Conservation (phyloP, 2,329 filamentous ascomycete genomes). For the Thelonectria olida region DNA sequence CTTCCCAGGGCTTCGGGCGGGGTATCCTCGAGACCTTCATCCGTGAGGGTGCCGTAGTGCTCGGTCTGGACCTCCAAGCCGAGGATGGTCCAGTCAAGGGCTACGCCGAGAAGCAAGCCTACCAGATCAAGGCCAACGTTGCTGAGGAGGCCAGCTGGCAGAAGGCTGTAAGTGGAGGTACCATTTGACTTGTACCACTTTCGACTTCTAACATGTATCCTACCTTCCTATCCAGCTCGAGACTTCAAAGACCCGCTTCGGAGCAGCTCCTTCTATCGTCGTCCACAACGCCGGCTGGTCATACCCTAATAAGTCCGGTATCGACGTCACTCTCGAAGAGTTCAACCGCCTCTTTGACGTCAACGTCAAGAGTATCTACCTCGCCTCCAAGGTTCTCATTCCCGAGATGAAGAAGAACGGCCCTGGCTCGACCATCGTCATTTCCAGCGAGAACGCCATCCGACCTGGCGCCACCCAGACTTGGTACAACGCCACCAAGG, state of each 20-base stretch:
- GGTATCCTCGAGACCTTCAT: constrained; percentile 24
- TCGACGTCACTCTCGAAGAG: constrained; percentile 23
- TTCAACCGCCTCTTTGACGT: constrained; percentile 18
- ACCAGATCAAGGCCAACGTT: constrained; percentile 32
- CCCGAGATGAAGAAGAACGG: constrained; percentile 29
- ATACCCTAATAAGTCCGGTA: constrained; percentile 22
- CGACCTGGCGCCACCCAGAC: constrained; percentile 19
- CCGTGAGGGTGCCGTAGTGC: constrained; percentile 20
- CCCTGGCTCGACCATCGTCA: constrained; percentile 23
- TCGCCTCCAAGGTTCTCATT: constrained; percentile 23
- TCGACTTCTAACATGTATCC: not conserved
- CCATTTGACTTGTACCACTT: not conserved
- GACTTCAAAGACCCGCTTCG: constrained; percentile 21
- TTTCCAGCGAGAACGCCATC: constrained; percentile 27
- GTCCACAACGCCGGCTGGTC: constrained; percentile 26
- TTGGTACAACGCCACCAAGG: constrained; percentile 27
- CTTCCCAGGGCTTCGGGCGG: constrained; percentile 23
- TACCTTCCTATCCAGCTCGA: constrained; percentile 18
- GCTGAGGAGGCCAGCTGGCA: constrained; percentile 28
- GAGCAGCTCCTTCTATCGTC: constrained; percentile 19
- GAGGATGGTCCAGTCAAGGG: constrained; percentile 24
- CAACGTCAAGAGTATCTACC: constrained; percentile 24
- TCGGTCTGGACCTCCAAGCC: constrained; percentile 19
- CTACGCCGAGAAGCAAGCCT: constrained; percentile 26
- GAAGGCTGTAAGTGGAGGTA: constrained; percentile 19